Percentiles rank a stretch among this genome's conserved stretches.
Conservation (phyloP, 2,329 filamentous ascomycete genomes). For the Aspergillus spinulosporus region DNA sequence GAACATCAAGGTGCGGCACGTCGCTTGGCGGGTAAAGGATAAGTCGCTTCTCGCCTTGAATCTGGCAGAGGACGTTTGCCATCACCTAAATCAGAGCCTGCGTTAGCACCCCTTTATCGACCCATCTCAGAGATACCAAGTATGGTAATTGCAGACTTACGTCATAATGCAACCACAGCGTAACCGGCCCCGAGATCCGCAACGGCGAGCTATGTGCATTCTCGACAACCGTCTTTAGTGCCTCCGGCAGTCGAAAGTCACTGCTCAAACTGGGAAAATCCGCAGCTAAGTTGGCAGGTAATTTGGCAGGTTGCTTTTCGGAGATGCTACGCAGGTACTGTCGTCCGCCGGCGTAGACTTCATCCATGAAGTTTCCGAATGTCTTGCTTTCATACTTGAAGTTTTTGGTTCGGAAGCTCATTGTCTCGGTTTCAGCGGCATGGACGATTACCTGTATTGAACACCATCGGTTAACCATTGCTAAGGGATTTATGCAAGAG, state of each 20-base stretch:
- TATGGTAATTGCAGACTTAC: conserved; percentile 41
- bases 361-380: conserved; percentile 67
- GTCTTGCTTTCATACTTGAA: conserved; percentile 70
- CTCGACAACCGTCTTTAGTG: conserved; percentile 60
- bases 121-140: neutral
- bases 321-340: conserved; percentile 81
- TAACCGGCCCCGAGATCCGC: conserved; percentile 74
- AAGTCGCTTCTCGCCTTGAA: conserved; percentile 70
- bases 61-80: conserved; percentile 82
- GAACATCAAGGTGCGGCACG: conserved; percentile 67
- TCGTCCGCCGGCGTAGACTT: conserved; percentile 59
- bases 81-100: conserved; percentile 60
- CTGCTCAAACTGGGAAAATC: conserved; percentile 70
- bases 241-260: conserved; percentile 69
- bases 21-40: conserved; percentile 78
- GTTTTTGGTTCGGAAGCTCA: conserved; percentile 83
- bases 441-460: conserved; percentile 67
- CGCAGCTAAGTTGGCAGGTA: conserved; percentile 65
- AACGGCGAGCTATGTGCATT: conserved; percentile 75
- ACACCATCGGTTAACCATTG: neutral
- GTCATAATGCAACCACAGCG: conserved; percentile 91
- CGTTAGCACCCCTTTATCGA: neutral
- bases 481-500: neutral
- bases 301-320: conserved; percentile 63
- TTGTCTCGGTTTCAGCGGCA: conserved; percentile 62